Percentiles rank a stretch among this genome's conserved stretches.
Evolutionary conservation across 78 protist genomes (phyloP).

Genomic region (Dictyostelium citrinum): DNA sequence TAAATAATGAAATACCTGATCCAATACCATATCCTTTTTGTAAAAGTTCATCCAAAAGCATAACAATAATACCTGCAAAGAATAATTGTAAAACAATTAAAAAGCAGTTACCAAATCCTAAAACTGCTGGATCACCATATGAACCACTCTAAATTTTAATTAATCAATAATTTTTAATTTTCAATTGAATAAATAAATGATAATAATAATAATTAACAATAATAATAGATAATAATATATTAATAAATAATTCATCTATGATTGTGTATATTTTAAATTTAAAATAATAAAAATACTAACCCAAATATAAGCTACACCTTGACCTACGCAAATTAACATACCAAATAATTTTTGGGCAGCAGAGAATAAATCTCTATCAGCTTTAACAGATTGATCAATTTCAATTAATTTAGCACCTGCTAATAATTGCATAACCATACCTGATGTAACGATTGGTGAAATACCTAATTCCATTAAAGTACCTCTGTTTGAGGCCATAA

Average conservation of each 20-base stretch:
- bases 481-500: conserved; percentile 99
- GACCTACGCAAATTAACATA: conserved; percentile 95
- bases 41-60: conserved; percentile 97
- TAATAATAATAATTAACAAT: no score
- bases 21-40: conserved; percentile 99
- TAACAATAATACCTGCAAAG: conserved; percentile 97
- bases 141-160: conserved; percentile 89
- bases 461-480: conserved; percentile 99
- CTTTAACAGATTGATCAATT: conserved; percentile 94
- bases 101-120: conserved; percentile 94
- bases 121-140: conserved; percentile 95
- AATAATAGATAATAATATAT: no score
- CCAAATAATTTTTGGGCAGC: conserved; percentile 99
- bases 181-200: no score
- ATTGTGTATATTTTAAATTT: no score
- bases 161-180: background rate
- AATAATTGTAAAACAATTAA: conserved; percentile 98
- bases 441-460: conserved; percentile 98
- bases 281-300: conserved; percentile 9
- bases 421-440: conserved; percentile 97
- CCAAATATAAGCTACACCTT: conserved; percentile 97
- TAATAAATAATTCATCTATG: no score
- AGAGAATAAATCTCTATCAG: conserved; percentile 92
- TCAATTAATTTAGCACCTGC: conserved; percentile 98
- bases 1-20: conserved; percentile 99